Percentiles rank a stretch among this genome's conserved stretches.
These are phyloP conservation scores for Arctostaphylos glauca DNA, from an alignment of 148 eudicot species.

Conservation along the genomic window DNA sequence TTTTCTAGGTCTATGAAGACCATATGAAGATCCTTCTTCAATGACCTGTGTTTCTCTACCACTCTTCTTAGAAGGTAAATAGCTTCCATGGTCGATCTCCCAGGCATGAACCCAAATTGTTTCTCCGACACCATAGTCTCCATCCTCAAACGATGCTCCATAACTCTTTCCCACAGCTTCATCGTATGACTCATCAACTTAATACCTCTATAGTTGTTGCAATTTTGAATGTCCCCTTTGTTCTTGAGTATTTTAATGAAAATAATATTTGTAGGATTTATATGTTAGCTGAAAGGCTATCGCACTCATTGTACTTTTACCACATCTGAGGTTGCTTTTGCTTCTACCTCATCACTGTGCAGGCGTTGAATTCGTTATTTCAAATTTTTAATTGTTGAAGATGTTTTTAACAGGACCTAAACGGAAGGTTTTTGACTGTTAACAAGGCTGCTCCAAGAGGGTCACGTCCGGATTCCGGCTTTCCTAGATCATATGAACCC, in stretches of 20 bases:
- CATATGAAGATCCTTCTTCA: too few species aligned
- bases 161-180: too few species aligned
- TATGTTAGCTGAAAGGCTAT: not conserved
- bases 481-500: slow-evolving; percentile 44
- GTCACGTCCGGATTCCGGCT: slow-evolving; percentile 55
- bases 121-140: too few species aligned
- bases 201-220: too few species aligned
- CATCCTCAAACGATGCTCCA: too few species aligned
- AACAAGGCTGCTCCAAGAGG: slow-evolving; percentile 95
- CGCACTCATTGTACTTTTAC: not conserved
- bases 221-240: too few species aligned
- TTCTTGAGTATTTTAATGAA: not conserved
- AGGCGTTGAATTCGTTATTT: not conserved
- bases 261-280: not conserved
- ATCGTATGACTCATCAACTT: too few species aligned
- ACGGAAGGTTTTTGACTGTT: slow-evolving; percentile 62
- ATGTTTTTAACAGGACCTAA: slow-evolving; percentile 49
- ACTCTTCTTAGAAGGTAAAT: too few species aligned
- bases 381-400: not conserved
- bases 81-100: too few species aligned
- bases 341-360: not conserved
- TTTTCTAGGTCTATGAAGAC: too few species aligned
- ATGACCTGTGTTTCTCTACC: too few species aligned
- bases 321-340: not conserved
- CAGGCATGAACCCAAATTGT: too few species aligned